phyloP scores from a whole-genome alignment of 2,329 filamentous ascomycete species.

The Ophiostoma angusticollis region DNA sequence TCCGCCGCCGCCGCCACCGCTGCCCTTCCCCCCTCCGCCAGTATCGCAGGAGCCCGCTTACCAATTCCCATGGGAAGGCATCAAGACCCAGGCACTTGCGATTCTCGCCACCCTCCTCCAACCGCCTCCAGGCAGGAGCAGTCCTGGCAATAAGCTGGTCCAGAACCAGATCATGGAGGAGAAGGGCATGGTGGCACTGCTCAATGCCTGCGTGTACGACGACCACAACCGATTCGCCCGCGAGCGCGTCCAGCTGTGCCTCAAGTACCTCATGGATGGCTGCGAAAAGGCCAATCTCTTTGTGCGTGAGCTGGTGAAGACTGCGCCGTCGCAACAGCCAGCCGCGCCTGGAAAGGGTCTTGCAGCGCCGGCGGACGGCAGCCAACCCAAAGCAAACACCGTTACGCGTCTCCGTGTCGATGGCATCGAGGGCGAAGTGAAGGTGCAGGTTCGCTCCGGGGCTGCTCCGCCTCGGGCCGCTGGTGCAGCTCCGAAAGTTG shows the following conservation, averaged over 20 bases:
- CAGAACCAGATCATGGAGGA: conserved; percentile 79
- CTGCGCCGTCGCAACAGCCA: conserved; percentile 15
- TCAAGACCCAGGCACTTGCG: conserved; percentile 86
- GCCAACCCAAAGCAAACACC: background rate
- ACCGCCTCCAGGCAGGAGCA: conserved; percentile 53
- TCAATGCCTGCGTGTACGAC: conserved; percentile 84
- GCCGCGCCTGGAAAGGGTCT: conserved; percentile 9
- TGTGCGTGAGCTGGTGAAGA: conserved; percentile 47
- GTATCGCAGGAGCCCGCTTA: conserved; percentile 50
- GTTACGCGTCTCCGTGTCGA: conserved; percentile 37
- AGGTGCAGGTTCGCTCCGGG: conserved; percentile 34
- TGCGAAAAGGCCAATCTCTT: conserved; percentile 61
- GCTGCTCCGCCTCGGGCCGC: conserved; percentile 1
- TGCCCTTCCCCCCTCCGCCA: conserved; percentile 31
- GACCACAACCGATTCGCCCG: conserved; percentile 90
- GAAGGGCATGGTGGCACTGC: conserved; percentile 73
- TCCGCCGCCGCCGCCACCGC: conserved; percentile 21
- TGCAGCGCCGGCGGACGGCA: background rate
- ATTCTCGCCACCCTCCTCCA: conserved; percentile 83
- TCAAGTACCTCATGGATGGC: conserved; percentile 72
- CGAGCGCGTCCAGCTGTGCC: conserved; percentile 75
- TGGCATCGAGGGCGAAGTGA: conserved; percentile 43
- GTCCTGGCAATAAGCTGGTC: conserved; percentile 56
- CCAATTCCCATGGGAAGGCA: conserved; percentile 55
- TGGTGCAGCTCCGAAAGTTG: background rate